These are phyloP conservation scores for Lactifluus hygrophoroides DNA, from an alignment of 768 basidiomycete species.

Conservation along the genomic window DNA sequence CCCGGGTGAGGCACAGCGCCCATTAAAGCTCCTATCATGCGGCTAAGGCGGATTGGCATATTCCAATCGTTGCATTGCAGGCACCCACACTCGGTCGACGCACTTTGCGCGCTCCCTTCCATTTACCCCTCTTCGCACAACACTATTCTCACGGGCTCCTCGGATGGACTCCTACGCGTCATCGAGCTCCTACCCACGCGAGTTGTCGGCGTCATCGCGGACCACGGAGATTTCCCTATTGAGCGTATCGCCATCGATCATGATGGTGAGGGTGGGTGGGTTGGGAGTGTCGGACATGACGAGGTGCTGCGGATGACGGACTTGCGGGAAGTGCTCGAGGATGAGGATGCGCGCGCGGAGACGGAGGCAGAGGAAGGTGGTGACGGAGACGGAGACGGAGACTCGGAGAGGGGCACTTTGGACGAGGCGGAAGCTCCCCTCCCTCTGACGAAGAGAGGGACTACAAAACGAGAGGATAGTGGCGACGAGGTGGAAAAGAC, in stretches of 20 bases:
- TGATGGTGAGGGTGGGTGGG: conserved; percentile 61
- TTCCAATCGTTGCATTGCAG: conserved; percentile 33
- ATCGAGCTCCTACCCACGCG: conserved; percentile 85
- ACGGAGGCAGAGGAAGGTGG: conserved; percentile 21
- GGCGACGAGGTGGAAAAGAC: conserved; percentile 12
- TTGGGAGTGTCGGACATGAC: conserved; percentile 91
- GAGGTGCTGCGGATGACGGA: conserved; percentile 80
- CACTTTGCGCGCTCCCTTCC: conserved; percentile 65
- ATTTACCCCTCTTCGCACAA: conserved; percentile 56
- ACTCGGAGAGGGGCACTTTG: no score
- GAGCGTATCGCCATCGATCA: conserved; percentile 71
- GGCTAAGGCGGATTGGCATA: background rate
- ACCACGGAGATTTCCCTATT: conserved; percentile 88
- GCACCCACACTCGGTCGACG: conserved; percentile 87
- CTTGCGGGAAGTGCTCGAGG: conserved; percentile 65
- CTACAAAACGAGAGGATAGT: conserved; percentile 14
- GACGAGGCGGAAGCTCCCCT: no score
- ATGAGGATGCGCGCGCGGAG: conserved; percentile 35
- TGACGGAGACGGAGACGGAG: conserved; percentile 21
- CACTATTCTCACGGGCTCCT: conserved; percentile 80
- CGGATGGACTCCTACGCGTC: conserved; percentile 83
- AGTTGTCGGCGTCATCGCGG: conserved; percentile 80
- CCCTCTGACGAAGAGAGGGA: conserved; percentile 12
- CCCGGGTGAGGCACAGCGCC: conserved; percentile 51
- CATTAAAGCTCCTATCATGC: conserved; percentile 5